These are phyloP conservation scores for Cucumis variabilis DNA, from an alignment of 331 rosid species.

Conservation along the genomic window DNA sequence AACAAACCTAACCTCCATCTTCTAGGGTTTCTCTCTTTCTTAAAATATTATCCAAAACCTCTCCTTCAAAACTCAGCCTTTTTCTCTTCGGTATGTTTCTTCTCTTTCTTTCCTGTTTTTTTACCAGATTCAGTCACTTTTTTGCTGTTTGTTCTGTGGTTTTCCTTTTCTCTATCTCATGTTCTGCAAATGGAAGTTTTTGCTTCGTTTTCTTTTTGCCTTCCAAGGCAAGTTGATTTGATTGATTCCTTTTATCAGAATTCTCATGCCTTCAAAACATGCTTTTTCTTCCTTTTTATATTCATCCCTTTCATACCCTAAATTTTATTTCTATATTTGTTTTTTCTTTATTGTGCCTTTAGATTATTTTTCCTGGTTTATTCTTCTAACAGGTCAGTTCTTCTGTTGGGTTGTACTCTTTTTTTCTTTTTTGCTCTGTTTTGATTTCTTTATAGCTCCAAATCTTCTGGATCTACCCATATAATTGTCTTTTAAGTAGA, in stretches of 20 bases:
- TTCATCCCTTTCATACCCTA: background rate
- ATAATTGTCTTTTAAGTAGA: background rate
- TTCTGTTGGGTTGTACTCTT: background rate
- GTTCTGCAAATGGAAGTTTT: slow-evolving; percentile 14
- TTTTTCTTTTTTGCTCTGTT: background rate
- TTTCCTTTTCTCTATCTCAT: background rate
- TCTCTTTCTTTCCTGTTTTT: background rate
- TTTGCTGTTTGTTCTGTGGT: background rate
- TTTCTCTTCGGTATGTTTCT: background rate
- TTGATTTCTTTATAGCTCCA: slow-evolving; percentile 5
- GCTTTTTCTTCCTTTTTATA: background rate
- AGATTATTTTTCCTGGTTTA: background rate
- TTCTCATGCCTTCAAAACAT: slow-evolving; percentile 10
- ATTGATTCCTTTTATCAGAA: slow-evolving; percentile 25
- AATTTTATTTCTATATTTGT: background rate
- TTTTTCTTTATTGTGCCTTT: background rate
- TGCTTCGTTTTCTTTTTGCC: background rate
- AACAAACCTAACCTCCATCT: slow-evolving; percentile 16
- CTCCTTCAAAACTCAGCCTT: background rate
- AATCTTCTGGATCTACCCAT: slow-evolving; percentile 26
- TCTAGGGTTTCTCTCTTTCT: slow-evolving; percentile 34
- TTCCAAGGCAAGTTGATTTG: slow-evolving; percentile 31
- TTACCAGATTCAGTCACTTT: background rate
- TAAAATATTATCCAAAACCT: background rate
- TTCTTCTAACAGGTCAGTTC: background rate